Evolutionary conservation across 1,284 basidiomycete genomes (phyloP).

Genomic region (Moesziomyces sp.): DNA sequence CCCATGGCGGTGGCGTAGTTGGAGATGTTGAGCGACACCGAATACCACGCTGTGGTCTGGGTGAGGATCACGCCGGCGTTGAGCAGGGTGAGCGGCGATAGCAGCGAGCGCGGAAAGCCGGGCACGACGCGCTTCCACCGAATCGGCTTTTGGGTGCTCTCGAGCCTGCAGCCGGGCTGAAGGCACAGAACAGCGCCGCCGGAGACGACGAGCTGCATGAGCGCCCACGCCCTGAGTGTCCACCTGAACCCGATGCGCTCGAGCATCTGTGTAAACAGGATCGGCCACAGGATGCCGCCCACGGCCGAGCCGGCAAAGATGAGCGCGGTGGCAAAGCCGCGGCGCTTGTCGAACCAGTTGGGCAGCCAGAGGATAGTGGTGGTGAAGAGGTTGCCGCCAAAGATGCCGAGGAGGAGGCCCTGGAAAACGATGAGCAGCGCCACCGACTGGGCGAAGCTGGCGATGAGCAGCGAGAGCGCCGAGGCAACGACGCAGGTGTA

Average conservation of each 20-base stretch:
- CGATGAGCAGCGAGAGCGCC: slow-evolving; percentile 44
- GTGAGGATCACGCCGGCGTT: slow-evolving; percentile 25
- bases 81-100: slow-evolving; percentile 23
- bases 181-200: slow-evolving; percentile 32
- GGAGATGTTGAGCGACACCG: slow-evolving; percentile 56
- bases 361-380: slow-evolving; percentile 54
- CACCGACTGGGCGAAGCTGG: slow-evolving; percentile 44
- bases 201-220: slow-evolving; percentile 38
- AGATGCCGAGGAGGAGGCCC: slow-evolving; percentile 48
- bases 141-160: slow-evolving; percentile 4
- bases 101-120: slow-evolving; percentile 26
- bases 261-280: slow-evolving; percentile 45
- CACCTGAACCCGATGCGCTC: slow-evolving; percentile 47
- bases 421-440: slow-evolving; percentile 53
- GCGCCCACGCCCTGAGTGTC: slow-evolving; percentile 48
- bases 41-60: slow-evolving; percentile 52
- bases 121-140: slow-evolving; percentile 25
- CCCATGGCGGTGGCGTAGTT: slow-evolving; percentile 52
- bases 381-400: slow-evolving; percentile 49
- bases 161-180: slow-evolving; percentile 9
- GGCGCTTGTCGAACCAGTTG: slow-evolving; percentile 50
- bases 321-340: slow-evolving; percentile 52
- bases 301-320: slow-evolving; percentile 51
- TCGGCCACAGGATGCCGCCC: slow-evolving; percentile 56
- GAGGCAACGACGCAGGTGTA: slow-evolving; percentile 24